phyloP scores from a whole-genome alignment of 208 protist genomes.

The Leishmania guyanensis region DNA sequence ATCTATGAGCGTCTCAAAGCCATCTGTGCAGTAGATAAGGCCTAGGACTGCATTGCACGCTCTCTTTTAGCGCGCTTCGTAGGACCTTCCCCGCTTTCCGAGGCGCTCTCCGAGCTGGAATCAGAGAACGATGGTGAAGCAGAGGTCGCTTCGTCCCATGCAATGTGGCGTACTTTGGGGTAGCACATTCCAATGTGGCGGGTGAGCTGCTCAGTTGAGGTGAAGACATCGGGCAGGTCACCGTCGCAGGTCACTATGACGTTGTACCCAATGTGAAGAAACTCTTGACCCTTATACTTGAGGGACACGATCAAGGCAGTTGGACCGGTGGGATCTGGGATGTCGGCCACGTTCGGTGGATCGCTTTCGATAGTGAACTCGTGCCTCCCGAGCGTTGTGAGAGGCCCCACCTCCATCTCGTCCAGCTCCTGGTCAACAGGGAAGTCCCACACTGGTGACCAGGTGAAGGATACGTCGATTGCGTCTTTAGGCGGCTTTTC shows the following conservation, averaged over 20 bases:
- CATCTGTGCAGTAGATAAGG: not conserved
- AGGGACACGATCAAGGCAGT: constrained; percentile 77
- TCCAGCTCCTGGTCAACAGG: constrained; percentile 80
- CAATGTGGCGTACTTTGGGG: constrained; percentile 36
- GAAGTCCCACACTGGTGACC: constrained; percentile 86
- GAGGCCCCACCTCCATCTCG: constrained; percentile 79
- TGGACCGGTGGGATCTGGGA: constrained; percentile 81
- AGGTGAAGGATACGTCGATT: constrained; percentile 78
- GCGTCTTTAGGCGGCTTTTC: constrained; percentile 45
- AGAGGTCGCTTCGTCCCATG: constrained; percentile 28
- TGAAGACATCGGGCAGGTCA: constrained; percentile 78
- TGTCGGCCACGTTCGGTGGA: constrained; percentile 60
- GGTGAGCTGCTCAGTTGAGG: constrained; percentile 43
- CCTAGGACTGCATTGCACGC: not conserved
- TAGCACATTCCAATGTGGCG: constrained; percentile 63
- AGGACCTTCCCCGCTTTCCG: not conserved
- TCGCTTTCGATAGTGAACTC: constrained; percentile 74
- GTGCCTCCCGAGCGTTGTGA: constrained; percentile 61
- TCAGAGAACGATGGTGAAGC: not conserved
- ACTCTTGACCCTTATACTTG: constrained; percentile 64
- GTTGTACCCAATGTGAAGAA: constrained; percentile 83
- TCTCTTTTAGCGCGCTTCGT: not conserved
- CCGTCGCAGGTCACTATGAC: constrained; percentile 60
- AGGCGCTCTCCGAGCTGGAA: not conserved
- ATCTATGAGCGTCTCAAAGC: not conserved